Conservation (phyloP, 1,284 basidiomycete species). For the Puccinia novopanici region DNA sequence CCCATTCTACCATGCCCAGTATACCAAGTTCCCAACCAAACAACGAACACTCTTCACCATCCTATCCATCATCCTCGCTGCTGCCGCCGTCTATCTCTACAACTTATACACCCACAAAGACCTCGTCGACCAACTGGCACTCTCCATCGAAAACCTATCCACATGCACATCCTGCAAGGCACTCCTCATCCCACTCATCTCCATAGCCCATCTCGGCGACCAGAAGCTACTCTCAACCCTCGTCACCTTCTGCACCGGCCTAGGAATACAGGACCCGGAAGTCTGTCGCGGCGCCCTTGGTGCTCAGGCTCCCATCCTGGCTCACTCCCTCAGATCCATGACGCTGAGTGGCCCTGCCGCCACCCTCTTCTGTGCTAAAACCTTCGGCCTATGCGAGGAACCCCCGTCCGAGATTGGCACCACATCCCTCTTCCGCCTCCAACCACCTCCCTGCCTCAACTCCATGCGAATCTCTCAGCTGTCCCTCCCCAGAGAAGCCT, state of each 20-base stretch:
- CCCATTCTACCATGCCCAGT: slow-evolving; percentile 32
- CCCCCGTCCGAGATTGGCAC: slow-evolving; percentile 54
- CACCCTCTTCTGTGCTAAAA: slow-evolving; percentile 65
- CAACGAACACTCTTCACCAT: slow-evolving; percentile 22
- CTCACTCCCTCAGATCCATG: slow-evolving; percentile 66
- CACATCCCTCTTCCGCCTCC: slow-evolving; percentile 37
- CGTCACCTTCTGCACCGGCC: slow-evolving; percentile 40
- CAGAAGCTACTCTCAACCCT: slow-evolving; percentile 31
- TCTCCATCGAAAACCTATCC: slow-evolving; percentile 44
- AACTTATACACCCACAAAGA: slow-evolving; percentile 22
- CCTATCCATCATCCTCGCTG: slow-evolving; percentile 12
- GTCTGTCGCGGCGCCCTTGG: slow-evolving; percentile 66
- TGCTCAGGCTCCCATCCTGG: slow-evolving; percentile 66
- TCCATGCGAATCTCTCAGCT: not conserved
- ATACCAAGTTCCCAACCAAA: slow-evolving; percentile 24
- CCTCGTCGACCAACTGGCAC: slow-evolving; percentile 43
- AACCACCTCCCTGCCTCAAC: too few relatives aligned
- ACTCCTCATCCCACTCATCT: slow-evolving; percentile 39
- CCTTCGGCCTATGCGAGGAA: slow-evolving; percentile 65
- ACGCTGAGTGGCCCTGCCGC: slow-evolving; percentile 63
- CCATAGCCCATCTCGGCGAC: slow-evolving; percentile 50
- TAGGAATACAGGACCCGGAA: slow-evolving; percentile 61
- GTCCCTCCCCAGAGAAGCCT: too few relatives aligned
- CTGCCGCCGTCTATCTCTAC: slow-evolving; percentile 40
- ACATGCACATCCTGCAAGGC: slow-evolving; percentile 48